A percentile compares a stretch with the other conserved stretches of the same genome.
Conservation (phyloP, 345 rosid species). For the Populus euphratica region DNA sequence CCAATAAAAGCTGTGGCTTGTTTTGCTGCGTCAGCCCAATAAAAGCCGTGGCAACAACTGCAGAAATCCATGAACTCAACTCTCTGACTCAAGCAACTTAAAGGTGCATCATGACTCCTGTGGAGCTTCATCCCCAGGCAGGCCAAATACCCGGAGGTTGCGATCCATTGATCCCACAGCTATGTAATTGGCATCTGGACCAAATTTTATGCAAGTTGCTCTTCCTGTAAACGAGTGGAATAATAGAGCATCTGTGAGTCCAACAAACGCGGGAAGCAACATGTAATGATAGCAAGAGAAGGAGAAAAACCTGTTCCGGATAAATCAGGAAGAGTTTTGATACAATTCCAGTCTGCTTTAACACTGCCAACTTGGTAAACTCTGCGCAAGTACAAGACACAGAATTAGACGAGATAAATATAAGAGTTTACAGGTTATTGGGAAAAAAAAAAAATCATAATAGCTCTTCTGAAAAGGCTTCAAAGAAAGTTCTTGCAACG, state of each 20-base stretch:
- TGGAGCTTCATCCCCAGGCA: conserved; percentile 48
- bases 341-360: conserved; percentile 86
- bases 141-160: conserved; percentile 74
- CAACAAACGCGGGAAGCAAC: not conserved
- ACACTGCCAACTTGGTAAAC: conserved; percentile 87
- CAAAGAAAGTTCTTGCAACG: not conserved
- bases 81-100: not conserved
- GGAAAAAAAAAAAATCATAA: not conserved
- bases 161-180: conserved; percentile 95
- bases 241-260: not conserved
- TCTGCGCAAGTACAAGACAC: conserved; percentile 32
- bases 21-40: not conserved
- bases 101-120: conserved; percentile 37
- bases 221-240: conserved; percentile 41
- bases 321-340: conserved; percentile 87
- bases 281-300: not conserved
- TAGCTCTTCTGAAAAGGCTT: too few relatives aligned
- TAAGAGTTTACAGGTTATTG: not conserved
- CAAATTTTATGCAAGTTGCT: conserved; percentile 70
- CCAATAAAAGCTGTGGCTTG: not conserved
- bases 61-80: not conserved
- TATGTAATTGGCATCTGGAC: conserved; percentile 73
- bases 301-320: conserved; percentile 73
- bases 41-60: not conserved
- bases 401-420: not conserved